Conservation (phyloP, 2,329 filamentous ascomycete genomes). For the Xylariales sp. region DNA sequence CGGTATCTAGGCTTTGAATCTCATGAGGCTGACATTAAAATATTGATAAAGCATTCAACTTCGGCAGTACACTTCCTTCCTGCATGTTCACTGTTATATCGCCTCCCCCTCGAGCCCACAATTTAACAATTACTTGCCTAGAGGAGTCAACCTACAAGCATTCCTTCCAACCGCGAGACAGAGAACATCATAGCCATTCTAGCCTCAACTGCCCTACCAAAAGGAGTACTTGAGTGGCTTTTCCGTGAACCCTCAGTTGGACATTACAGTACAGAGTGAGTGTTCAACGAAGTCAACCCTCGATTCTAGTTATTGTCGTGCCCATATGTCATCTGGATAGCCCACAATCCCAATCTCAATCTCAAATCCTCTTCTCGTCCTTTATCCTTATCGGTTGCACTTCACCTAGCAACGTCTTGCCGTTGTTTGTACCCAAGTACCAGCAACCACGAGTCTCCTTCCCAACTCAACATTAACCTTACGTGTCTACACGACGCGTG, state of each 20-base stretch:
- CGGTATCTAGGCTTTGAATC: not conserved
- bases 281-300: not conserved
- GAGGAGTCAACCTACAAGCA: not conserved
- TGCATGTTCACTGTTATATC: not conserved
- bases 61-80: not conserved
- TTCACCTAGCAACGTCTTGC: too few relatives aligned
- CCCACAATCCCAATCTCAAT: not conserved
- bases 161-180: not conserved
- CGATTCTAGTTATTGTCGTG: not conserved
- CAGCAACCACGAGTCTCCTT: conserved; percentile 2
- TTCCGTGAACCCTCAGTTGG: not conserved
- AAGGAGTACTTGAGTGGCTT: not conserved
- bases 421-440: not conserved
- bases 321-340: not conserved
- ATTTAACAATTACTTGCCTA: not conserved
- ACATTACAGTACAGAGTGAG: not conserved
- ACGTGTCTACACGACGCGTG: too few relatives aligned
- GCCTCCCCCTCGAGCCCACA: not conserved
- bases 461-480: not conserved
- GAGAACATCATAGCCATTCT: not conserved
- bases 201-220: not conserved
- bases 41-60: not conserved
- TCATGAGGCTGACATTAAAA: conserved; percentile 3
- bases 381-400: too few relatives aligned
- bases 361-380: too few relatives aligned